A percentile compares a stretch with the other conserved stretches of the same genome.
phyloP scores from a whole-genome alignment of 352 stramenopile species.

The Labyrinthula sp. region DNA sequence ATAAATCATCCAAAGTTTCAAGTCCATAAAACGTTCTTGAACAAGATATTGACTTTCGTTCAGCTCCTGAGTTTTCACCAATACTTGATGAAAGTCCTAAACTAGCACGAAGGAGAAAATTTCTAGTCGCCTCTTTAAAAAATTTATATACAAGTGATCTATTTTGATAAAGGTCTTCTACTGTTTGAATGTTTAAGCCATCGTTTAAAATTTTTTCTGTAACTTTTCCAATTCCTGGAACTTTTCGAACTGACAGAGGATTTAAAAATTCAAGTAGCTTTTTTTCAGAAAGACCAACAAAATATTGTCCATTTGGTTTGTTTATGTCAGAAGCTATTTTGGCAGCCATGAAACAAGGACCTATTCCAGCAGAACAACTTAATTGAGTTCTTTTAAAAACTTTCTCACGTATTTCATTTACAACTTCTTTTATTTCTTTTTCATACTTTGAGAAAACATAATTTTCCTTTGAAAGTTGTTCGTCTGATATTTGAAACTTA shows the following conservation, averaged over 20 bases:
- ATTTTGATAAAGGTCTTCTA: slow-evolving; percentile 40
- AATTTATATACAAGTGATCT: too few species aligned
- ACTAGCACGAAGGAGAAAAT: too few species aligned
- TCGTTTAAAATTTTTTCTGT: slow-evolving; percentile 67
- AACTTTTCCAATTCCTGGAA: slow-evolving; percentile 78
- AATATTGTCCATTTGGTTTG: slow-evolving; percentile 81
- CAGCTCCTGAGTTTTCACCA: too few species aligned
- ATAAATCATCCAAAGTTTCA: too few species aligned
- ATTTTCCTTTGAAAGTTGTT: too few species aligned
- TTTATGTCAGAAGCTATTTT: slow-evolving; percentile 87
- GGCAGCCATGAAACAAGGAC: slow-evolving; percentile 64
- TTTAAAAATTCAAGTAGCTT: slow-evolving; percentile 59
- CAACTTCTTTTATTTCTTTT: slow-evolving; percentile 41
- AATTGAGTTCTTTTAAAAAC: slow-evolving; percentile 59
- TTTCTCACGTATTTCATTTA: slow-evolving; percentile 53
- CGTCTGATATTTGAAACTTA: not conserved
- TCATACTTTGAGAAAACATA: too few species aligned
- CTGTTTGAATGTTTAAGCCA: slow-evolving; percentile 54
- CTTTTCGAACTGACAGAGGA: slow-evolving; percentile 49
- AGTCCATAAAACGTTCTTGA: too few species aligned
- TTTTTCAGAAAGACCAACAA: slow-evolving; percentile 52
- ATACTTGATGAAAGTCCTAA: too few species aligned
- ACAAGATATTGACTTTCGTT: too few species aligned
- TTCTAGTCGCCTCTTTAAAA: too few species aligned
- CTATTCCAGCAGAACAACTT: slow-evolving; percentile 72